Evolutionary conservation across 768 basidiomycete species (phyloP), one percentile per base, ranked within the genome.

Genomic region (Macrolepiota fuliginosa): DNA sequence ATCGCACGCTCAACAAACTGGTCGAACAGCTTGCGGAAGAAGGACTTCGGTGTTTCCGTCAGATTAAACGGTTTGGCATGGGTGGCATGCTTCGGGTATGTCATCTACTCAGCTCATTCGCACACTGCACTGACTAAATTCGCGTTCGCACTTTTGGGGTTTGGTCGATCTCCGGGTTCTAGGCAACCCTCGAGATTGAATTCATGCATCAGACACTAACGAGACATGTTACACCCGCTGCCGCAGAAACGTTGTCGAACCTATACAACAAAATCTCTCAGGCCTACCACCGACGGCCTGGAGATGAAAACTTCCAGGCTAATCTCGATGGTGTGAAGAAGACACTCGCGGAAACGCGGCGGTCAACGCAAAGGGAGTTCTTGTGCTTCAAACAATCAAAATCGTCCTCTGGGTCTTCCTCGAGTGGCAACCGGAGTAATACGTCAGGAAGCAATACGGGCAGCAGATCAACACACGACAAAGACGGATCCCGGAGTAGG

Each of bases 171-270:
- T 15, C 58, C 29, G 29, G 13, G 17, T 65, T 66, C 25, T 71
- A 98, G 95, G 97, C 97, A 13, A 98, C 97, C 4, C 87, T 99
- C 27, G 96, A 98, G 74, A 97, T 98, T 66, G 97, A 98, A 76
- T 98, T 98, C 78, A 88, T 98, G 81, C 96, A 99, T 73, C 97
- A 98, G 77, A 94, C 92, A 5, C 79, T 99, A 45, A 86, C 89
- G 32, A 88, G 91, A 66, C 96, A 96, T 71, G 91, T 98, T 57
- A 90, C 91, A 15, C 79, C 88, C 1, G 69, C 81, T 6, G 93
- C 96, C 13, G 90, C 91, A 37, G 87, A 88, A 69, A 92, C 88
- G 53, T 84, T 99, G 27, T 90, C 93, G 32, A 91, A 96, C 61
- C 81, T 98, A 56, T 99, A 98, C 77, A 92, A 89, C 71, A 92